Conservation (phyloP, 2,329 filamentous ascomycete genomes). For the Dactylellina leptospora region DNA sequence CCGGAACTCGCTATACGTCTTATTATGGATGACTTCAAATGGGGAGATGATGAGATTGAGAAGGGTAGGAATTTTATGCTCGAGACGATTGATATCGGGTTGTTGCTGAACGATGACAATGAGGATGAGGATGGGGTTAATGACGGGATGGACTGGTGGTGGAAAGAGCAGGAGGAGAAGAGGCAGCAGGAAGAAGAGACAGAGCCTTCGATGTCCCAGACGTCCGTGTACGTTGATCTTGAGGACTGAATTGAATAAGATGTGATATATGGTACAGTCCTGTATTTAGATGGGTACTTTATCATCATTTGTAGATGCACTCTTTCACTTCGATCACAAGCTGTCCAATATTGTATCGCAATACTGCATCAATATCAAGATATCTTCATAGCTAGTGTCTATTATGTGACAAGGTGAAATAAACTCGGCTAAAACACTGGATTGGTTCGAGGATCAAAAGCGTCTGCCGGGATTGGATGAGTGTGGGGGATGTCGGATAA, state of each 20-base stretch:
- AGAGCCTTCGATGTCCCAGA: conserved; percentile 36
- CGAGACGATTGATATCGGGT: conserved; percentile 40
- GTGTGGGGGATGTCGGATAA: conserved; percentile 39
- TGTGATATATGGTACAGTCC: background rate
- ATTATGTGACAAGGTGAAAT: too few relatives aligned
- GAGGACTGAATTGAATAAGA: conserved; percentile 11
- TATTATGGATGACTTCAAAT: conserved; percentile 49
- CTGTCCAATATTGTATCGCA: too few relatives aligned
- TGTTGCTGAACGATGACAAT: conserved; percentile 31
- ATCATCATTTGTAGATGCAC: too few relatives aligned
- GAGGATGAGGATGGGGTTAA: conserved; percentile 15
- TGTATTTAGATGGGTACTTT: too few relatives aligned
- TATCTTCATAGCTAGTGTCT: too few relatives aligned
- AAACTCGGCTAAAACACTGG: too few relatives aligned
- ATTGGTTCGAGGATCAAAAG: too few relatives aligned
- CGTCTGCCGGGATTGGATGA: too few relatives aligned
- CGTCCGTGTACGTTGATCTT: conserved; percentile 27
- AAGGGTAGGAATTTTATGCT: conserved; percentile 40
- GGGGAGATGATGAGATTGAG: conserved; percentile 30
- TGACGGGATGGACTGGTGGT: conserved; percentile 53
- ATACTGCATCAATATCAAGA: too few relatives aligned
- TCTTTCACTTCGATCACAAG: too few relatives aligned
- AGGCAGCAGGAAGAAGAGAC: conserved; percentile 41
- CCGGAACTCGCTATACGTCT: conserved; percentile 43
- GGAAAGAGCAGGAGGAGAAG: conserved; percentile 47